These are phyloP conservation scores for Mucor indicus DNA, from an alignment of 371 early-diverging fungal species.

Conservation along the genomic window DNA sequence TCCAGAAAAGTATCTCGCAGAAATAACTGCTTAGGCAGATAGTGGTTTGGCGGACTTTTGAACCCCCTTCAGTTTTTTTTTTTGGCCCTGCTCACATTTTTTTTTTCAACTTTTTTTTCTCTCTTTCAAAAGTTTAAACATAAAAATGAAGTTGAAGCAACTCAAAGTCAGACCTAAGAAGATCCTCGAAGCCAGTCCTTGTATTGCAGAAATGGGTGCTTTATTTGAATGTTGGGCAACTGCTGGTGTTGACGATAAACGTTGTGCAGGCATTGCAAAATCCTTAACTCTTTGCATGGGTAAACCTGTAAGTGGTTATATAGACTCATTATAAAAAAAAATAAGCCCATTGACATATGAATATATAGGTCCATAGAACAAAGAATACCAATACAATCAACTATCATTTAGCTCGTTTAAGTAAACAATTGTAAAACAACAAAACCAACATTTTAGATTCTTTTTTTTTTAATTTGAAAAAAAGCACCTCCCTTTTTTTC, in stretches of 20 bases:
- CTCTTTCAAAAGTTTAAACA: not conserved
- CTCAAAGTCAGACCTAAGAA: slow-evolving; percentile 66
- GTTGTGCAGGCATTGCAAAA: slow-evolving; percentile 53
- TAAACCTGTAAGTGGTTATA: slow-evolving; percentile 47
- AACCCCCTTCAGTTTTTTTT: not conserved
- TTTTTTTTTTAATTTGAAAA: not conserved
- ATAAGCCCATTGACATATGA: too few species aligned
- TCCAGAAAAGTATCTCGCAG: too few species aligned
- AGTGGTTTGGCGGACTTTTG: too few species aligned
- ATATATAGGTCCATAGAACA: slow-evolving; percentile 44
- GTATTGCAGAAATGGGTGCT: slow-evolving; percentile 64
- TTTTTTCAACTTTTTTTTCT: slow-evolving; percentile 5
- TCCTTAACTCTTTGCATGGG: slow-evolving; percentile 62
- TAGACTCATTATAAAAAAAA: too few species aligned
- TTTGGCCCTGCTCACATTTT: slow-evolving; percentile 8
- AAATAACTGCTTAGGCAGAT: too few species aligned
- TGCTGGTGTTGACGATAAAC: slow-evolving; percentile 56
- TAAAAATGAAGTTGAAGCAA: slow-evolving; percentile 61
- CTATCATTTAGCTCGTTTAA: slow-evolving; percentile 66
- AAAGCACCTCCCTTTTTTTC: not conserved
- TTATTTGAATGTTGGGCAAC: slow-evolving; percentile 68
- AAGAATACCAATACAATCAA: slow-evolving; percentile 61
- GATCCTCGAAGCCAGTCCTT: slow-evolving; percentile 60
- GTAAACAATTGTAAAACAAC: slow-evolving; percentile 54
- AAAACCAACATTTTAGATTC: not conserved